Evolutionary conservation across 805 yeast genomes (phyloP), one percentile per base, ranked within the genome.

Genomic region (Saturnispora zaruensis): DNA sequence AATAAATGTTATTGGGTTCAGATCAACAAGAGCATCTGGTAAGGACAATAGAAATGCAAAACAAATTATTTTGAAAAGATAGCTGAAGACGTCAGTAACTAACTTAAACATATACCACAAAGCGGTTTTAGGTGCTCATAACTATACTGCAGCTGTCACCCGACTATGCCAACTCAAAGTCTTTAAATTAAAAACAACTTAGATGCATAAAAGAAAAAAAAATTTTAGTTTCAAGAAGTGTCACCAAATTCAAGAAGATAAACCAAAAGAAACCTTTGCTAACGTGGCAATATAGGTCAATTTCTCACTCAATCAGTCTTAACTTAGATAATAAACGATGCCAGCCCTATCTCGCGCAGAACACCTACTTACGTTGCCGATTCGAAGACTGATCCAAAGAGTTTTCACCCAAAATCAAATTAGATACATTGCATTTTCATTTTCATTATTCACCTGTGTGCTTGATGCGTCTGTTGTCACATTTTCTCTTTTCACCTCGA

Each of bases 401-500:
- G 69, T 72, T 43, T 66, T 78, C 52, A 69, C 78, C 5, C 65
- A 67, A 8, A 59, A 60, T 8, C 66, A 65, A 40, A 67, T 82
- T 14, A 73, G 77, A 52, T 60, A 62, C 21, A 53, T 71, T 20
- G 81, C 91, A 14, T 84, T 84, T 57, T 49, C 64, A 8, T 69
- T 79, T 30, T 76, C 90, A 2, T 64, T 85, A 38, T 34, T 75
- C 14, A 74, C 87, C 47, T 85, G 96, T 65, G 70, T 88, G 2
- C 75, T 83, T 44, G 81, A 88, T 23, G 97, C 96, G 0, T 85
- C 95, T 4, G 84, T 91, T 46, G 73, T 87, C 52, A 73, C 90
- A 20, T 87, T 89, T 62, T 83, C 96, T 7, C 69, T 91, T 38
- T 90, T 83, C 65, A 78, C 96, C 5, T 76, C 84, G 18, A 77